Conservation (phyloP, 148 eudicot species). For the Chenopodium formosanum region DNA sequence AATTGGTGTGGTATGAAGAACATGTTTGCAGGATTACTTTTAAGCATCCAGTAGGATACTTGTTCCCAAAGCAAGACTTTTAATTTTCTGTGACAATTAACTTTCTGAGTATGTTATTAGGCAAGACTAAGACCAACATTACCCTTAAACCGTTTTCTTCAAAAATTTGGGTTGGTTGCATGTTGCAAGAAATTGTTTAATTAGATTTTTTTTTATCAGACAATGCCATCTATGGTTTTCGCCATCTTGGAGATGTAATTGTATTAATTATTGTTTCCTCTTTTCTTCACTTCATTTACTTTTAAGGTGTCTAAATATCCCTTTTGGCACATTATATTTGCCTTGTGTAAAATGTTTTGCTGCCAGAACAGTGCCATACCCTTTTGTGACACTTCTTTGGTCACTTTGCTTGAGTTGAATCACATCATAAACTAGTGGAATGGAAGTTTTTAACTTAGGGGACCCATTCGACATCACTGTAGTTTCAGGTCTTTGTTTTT, state of each 20-base stretch:
- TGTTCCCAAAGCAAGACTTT: neutral
- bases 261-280: neutral
- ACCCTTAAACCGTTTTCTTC: neutral
- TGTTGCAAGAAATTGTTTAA: neutral
- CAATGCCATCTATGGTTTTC: neutral
- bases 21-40: neutral
- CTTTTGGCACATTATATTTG: neutral
- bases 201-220: neutral
- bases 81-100: neutral
- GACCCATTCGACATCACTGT: too few relatives aligned
- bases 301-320: too few relatives aligned
- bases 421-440: neutral
- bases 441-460: neutral
- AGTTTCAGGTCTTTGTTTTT: too few relatives aligned
- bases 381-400: neutral
- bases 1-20: neutral
- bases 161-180: neutral
- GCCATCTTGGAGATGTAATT: neutral
- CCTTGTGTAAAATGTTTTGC: neutral
- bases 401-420: neutral
- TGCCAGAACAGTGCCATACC: neutral
- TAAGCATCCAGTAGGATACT: neutral
- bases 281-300: neutral
- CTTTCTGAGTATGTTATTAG: too few relatives aligned
- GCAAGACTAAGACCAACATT: neutral